Base-by-base conservation (phyloP, 2,329 filamentous ascomycete species). In the Clonostachys solani region DNA sequence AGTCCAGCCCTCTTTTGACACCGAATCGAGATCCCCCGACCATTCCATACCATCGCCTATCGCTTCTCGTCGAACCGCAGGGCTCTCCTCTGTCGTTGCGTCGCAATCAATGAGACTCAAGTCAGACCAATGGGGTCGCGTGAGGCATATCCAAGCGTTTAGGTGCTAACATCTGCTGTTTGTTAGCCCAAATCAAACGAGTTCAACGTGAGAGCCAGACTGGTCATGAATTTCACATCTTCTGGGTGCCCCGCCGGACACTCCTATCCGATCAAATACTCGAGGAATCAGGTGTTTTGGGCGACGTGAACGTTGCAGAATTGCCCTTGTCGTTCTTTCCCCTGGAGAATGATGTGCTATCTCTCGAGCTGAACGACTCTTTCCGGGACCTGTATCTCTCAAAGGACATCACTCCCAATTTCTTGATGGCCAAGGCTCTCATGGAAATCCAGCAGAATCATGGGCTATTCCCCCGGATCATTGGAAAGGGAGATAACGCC, bases 201-300 rank as follows among this genome's bases (percentile, higher is more conserved):
- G 76, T 97, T 49, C 89, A 92, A 59, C 87, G 86, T 60, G 90
- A 94, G 66, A 92, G 87, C 62, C 87, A 90, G 60, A 89, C 86
- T 42, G 89, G 91, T 55, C 94, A 99, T 78, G 92, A 99, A 58
- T 96, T 97, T 63, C 92, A 92, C 52, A 87, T 99, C 57, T 92
- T 96, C 63, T 97, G 94, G 89, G 88, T 95, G 40, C 92, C 95
- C 6, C 84, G 94, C 49, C 87, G 94, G 51, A 97, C 94, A 5
- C 75, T 95, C 47, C 86, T 97, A 47, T 94, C 90, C 56, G 91
- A 97, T 64, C 86, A 91, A 62, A 80, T 97, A 43, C 77, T 99
- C 37, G 94, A 99, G 67, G 91, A 96, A 61, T 87, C 89, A 37
- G 94, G 92, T 23, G 89, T 99, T 13, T 78, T 96, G 43, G 95